phyloP scores from a whole-genome alignment of 176 grass and related monocot genomes.

The Raddia guianensis region DNA sequence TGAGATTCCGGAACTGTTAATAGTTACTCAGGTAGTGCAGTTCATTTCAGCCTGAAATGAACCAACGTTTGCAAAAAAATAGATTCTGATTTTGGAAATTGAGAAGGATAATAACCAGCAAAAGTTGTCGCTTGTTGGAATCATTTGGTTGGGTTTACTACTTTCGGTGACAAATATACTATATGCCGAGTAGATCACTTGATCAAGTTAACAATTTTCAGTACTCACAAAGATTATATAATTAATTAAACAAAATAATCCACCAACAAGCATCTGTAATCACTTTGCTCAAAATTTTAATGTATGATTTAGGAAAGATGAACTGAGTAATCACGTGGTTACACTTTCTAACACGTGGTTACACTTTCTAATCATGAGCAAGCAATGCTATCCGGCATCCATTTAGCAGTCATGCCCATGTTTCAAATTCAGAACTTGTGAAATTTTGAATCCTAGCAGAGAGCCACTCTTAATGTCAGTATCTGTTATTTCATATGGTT shows the following conservation, averaged over 20 bases:
- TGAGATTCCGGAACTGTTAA: neutral
- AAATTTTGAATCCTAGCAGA: constrained; percentile 12
- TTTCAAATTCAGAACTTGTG: neutral
- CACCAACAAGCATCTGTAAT: neutral
- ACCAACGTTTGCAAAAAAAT: neutral
- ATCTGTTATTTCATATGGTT: too few relatives aligned
- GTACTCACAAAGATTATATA: neutral
- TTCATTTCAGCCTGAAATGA: constrained; percentile 19
- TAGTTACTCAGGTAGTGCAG: neutral
- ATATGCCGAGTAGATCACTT: neutral
- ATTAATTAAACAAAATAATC: neutral
- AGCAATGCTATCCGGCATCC: neutral
- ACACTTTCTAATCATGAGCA: neutral
- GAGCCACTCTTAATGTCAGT: neutral
- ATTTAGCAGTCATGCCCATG: neutral
- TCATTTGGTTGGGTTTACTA: neutral
- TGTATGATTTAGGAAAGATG: neutral
- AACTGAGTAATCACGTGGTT: neutral
- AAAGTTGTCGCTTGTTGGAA: neutral
- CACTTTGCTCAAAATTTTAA: neutral
- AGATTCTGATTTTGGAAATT: constrained; percentile 9
- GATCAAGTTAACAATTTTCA: neutral
- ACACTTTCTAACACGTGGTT: too few relatives aligned
- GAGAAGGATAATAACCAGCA: constrained; percentile 3
- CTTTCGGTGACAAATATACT: neutral